These are phyloP conservation scores for Boletus fagicola DNA, from an alignment of 768 basidiomycete genomes.

Conservation along the genomic window DNA sequence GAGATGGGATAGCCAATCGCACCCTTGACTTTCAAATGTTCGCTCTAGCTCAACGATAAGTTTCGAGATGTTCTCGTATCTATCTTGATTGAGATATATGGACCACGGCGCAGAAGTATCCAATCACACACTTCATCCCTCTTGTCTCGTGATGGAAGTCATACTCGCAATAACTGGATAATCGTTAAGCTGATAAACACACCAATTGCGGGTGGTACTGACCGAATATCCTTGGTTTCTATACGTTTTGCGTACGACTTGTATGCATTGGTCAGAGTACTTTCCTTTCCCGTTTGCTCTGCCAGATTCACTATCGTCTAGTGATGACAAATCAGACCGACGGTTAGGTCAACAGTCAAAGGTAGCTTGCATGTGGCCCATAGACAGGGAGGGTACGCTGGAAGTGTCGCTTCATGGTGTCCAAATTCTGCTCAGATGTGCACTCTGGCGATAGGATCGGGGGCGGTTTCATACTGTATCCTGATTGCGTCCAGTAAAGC, in stretches of 20 bases:
- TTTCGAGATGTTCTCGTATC: conserved; percentile 88
- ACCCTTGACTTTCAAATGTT: conserved; percentile 81
- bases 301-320: conserved; percentile 87
- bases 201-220: conserved; percentile 21
- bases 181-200: not conserved
- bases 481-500: conserved; percentile 88
- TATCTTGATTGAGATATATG: conserved; percentile 25
- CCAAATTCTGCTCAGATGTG: conserved; percentile 68
- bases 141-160: conserved; percentile 93
- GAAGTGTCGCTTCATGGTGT: conserved; percentile 74
- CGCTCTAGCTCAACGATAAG: conserved; percentile 69
- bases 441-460: conserved; percentile 73
- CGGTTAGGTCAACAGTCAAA: conserved; percentile 1
- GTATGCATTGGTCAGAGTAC: conserved; percentile 73
- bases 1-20: conserved; percentile 12
- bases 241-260: conserved; percentile 62
- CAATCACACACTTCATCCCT: conserved; percentile 79
- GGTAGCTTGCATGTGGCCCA: conserved; percentile 66
- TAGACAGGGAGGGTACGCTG: conserved; percentile 61
- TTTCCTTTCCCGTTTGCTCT: conserved; percentile 89
- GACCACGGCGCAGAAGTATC: not conserved
- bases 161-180: conserved; percentile 69
- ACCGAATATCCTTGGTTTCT: conserved; percentile 56
- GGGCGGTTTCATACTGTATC: conserved; percentile 84
- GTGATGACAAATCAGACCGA: conserved; percentile 4